Evolutionary conservation across 805 yeast genomes (phyloP).

Genomic region (Ogataea wickerhamii): DNA sequence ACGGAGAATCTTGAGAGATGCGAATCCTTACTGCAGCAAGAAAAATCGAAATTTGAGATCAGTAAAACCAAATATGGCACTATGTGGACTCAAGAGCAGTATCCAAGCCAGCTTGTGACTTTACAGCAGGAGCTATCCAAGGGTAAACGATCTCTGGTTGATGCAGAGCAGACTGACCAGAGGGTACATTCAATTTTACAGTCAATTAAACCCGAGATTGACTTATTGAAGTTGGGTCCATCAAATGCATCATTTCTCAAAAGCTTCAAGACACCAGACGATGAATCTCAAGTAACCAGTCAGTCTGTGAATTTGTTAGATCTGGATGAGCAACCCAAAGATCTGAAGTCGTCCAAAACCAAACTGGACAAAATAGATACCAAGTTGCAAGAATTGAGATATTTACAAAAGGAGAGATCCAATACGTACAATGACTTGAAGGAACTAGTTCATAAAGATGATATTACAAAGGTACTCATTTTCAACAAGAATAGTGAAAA

Average conservation of each 20-base stretch:
- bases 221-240: conserved; percentile 43
- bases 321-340: conserved; percentile 48
- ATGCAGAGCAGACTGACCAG: conserved; percentile 59
- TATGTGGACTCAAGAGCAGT: conserved; percentile 32
- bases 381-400: conserved; percentile 56
- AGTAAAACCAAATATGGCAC: conserved; percentile 35
- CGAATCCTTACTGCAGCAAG: conserved; percentile 33
- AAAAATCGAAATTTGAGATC: conserved; percentile 34
- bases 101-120: conserved; percentile 15
- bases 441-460: conserved; percentile 70
- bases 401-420: conserved; percentile 60
- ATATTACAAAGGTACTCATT: conserved; percentile 72
- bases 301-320: conserved; percentile 51
- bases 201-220: conserved; percentile 39
- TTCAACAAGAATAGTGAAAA: conserved; percentile 49
- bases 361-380: conserved; percentile 51
- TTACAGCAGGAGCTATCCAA: conserved; percentile 33
- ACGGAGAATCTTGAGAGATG: conserved; percentile 33
- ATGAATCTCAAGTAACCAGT: background rate
- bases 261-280: conserved; percentile 19
- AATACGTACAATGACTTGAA: conserved; percentile 64
- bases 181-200: conserved; percentile 48
- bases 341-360: conserved; percentile 28
- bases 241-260: conserved; percentile 37
- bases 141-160: conserved; percentile 55